These are phyloP conservation scores for Gentiana dahurica DNA, from an alignment of 257 asterid genomes.

Conservation along the genomic window DNA sequence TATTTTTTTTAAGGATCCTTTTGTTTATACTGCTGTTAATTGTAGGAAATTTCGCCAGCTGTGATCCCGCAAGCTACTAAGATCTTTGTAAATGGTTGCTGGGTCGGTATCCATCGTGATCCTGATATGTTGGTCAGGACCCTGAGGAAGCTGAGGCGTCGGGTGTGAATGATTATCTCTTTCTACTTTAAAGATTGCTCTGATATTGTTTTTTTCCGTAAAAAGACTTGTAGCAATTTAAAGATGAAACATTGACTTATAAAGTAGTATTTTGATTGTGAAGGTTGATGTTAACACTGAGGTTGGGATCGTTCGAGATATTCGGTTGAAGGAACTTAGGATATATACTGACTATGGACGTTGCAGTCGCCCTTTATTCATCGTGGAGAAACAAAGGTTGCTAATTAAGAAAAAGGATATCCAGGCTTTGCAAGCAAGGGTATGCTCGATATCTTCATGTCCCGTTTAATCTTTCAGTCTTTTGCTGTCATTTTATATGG, in stretches of 20 bases:
- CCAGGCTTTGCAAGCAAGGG: conserved; percentile 74
- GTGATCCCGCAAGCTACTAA: conserved; percentile 94
- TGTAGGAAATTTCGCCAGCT: conserved; percentile 93
- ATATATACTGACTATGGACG: conserved; percentile 97
- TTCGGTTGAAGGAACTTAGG: conserved; percentile 84
- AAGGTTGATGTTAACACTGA: conserved; percentile 99
- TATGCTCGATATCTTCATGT: conserved; percentile 9
- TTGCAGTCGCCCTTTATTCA: conserved; percentile 99
- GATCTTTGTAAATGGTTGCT: conserved; percentile 91
- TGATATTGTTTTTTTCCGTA: not conserved
- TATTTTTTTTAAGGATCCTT: not conserved
- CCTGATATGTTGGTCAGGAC: conserved; percentile 98
- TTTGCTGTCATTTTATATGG: too few relatives aligned
- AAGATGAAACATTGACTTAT: too few relatives aligned
- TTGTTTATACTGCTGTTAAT: not conserved
- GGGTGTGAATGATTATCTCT: conserved; percentile 39
- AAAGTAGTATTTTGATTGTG: conserved; percentile 9
- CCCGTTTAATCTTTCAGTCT: too few relatives aligned
- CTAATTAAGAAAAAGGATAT: conserved; percentile 77
- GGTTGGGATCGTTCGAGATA: conserved; percentile 96
- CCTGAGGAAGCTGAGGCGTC: conserved; percentile 75
- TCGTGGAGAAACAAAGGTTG: conserved; percentile 83
- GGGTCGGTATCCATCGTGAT: conserved; percentile 98
- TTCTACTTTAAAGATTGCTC: not conserved
- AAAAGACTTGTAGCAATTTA: not conserved